phyloP scores from a whole-genome alignment of 495 filamentous ascomycete genomes.

The Evansstolkia leycettana region DNA sequence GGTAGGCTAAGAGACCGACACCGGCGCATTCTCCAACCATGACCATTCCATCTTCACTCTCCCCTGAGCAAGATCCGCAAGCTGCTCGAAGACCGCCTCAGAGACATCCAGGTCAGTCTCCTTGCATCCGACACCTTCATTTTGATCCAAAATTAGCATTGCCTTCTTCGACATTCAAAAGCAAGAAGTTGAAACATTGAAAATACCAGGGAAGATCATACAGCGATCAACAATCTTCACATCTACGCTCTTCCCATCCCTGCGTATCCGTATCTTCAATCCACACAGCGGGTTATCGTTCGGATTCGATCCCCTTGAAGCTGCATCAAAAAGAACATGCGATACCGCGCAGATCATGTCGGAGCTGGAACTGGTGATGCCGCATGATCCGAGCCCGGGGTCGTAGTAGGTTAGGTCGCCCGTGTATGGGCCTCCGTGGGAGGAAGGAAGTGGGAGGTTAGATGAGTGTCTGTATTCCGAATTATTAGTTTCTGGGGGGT shows the following conservation, averaged over 20 bases:
- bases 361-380: constrained; percentile 33
- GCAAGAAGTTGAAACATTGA: neutral
- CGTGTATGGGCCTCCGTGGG: constrained; percentile 34
- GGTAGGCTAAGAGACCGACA: constrained; percentile 5
- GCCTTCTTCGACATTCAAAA: neutral
- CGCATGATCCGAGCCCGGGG: constrained; percentile 61
- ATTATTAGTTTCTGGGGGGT: too few species aligned
- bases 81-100: constrained; percentile 41
- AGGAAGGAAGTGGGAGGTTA: constrained; percentile 45
- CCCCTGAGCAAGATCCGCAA: constrained; percentile 45
- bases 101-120: constrained; percentile 57
- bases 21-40: constrained; percentile 39
- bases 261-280: constrained; percentile 42
- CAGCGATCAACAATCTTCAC: constrained; percentile 69
- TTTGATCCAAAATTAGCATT: neutral
- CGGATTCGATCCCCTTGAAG: constrained; percentile 40
- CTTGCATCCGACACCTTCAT: constrained; percentile 38
- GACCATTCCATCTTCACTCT: constrained; percentile 54
- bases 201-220: constrained; percentile 8
- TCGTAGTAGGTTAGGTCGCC: constrained; percentile 65
- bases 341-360: constrained; percentile 57
- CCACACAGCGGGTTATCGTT: constrained; percentile 65
- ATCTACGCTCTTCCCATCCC: constrained; percentile 44
- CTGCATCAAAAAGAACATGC: constrained; percentile 54
- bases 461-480: too few species aligned